Conservation (phyloP, 2,329 filamentous ascomycete species). For the Fusarium torreyae region DNA sequence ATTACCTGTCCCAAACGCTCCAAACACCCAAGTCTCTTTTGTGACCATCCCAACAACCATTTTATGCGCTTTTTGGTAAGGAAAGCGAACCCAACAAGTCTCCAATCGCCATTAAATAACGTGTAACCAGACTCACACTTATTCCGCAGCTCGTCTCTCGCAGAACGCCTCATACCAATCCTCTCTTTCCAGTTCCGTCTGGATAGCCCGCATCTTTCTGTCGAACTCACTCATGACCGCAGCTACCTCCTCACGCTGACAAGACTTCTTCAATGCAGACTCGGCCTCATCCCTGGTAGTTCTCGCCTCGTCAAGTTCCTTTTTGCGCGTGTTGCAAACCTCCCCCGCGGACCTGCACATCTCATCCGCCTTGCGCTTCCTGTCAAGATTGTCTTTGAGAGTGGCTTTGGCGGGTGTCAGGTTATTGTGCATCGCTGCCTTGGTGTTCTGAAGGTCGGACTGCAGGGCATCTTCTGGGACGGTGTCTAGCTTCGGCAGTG, state of each 20-base stretch:
- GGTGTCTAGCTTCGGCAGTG: neutral
- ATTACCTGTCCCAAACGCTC: too few relatives aligned
- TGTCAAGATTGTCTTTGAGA: neutral
- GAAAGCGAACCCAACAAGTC: too few relatives aligned
- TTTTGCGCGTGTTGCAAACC: neutral
- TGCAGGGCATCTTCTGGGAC: neutral
- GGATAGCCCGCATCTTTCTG: neutral
- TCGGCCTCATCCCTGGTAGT: neutral
- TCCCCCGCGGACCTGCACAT: neutral
- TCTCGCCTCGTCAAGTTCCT: neutral
- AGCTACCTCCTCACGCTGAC: neutral
- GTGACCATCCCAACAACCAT: too few relatives aligned
- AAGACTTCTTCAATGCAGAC: neutral
- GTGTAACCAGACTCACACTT: too few relatives aligned
- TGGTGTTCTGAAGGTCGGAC: too few relatives aligned
- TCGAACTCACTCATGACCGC: neutral
- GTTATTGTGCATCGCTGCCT: neutral
- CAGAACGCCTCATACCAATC: neutral
- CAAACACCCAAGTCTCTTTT: too few relatives aligned
- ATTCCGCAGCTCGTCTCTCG: neutral
- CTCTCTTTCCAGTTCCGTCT: neutral
- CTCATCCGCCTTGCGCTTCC: neutral
- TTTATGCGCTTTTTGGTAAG: too few relatives aligned
- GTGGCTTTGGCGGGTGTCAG: neutral
- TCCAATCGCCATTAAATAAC: too few relatives aligned